phyloP scores from a whole-genome alignment of 176 grass and related monocot species.

The Zoysia pacifica region DNA sequence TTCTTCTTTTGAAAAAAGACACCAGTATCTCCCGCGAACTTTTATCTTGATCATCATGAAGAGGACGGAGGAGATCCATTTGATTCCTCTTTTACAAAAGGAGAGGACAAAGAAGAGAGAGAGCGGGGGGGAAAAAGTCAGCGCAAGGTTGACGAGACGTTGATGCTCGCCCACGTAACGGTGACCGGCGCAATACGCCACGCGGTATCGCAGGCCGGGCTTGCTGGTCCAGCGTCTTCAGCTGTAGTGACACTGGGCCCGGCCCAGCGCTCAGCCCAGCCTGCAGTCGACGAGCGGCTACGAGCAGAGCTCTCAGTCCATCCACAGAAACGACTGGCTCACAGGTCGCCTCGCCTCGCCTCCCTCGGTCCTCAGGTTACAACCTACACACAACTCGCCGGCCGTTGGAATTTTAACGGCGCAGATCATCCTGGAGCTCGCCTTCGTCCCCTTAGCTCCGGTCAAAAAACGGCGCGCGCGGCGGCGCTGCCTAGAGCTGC shows the following conservation, averaged over 20 bases:
- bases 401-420: slow-evolving; percentile 25
- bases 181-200: slow-evolving; percentile 27
- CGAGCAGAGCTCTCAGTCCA: neutral
- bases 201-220: neutral
- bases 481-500: neutral
- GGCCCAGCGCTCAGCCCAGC: neutral
- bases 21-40: neutral
- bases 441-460: neutral
- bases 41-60: neutral
- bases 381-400: neutral
- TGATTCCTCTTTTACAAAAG: neutral
- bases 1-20: too few species aligned
- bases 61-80: neutral
- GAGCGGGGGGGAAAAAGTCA: neutral
- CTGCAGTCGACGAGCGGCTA: neutral
- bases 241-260: neutral
- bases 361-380: neutral
- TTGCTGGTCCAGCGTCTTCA: neutral
- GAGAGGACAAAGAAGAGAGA: neutral
- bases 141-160: neutral
- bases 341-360: slow-evolving; percentile 2
- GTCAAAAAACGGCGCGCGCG: neutral
- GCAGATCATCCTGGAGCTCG: too few species aligned
- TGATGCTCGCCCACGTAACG: slow-evolving; percentile 24
- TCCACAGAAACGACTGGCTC: slow-evolving; percentile 35